Conservation (phyloP, 2,329 filamentous ascomycete species). For the Calonectria henricotiae region DNA sequence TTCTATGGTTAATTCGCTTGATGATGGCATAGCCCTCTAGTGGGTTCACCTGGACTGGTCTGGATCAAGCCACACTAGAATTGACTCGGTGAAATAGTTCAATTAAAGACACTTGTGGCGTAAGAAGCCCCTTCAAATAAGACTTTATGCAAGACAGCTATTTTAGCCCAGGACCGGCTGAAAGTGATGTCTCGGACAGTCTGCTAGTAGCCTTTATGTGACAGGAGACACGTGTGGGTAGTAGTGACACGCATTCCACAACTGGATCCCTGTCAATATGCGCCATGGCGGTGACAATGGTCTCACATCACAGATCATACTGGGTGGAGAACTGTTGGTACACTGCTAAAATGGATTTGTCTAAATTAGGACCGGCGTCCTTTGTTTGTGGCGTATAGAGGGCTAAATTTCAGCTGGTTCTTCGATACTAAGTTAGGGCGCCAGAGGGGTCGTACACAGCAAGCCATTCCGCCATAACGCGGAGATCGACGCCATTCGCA, state of each 20-base stretch:
- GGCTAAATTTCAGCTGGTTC: background rate
- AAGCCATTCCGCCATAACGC: background rate
- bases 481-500: background rate
- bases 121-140: background rate
- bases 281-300: background rate
- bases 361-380: background rate
- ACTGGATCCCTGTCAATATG: background rate
- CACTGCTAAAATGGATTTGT: background rate
- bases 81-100: background rate
- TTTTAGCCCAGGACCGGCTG: background rate
- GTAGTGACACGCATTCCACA: background rate
- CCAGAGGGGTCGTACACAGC: background rate
- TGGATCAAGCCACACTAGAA: background rate
- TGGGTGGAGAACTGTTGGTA: background rate
- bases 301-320: background rate
- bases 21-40: background rate
- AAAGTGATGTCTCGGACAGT: background rate
- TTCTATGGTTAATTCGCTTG: background rate
- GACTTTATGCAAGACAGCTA: background rate
- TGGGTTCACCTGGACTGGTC: background rate
- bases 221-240: background rate
- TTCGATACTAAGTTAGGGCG: background rate
- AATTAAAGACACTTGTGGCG: background rate
- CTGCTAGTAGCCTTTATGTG: background rate
- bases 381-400: background rate